These are phyloP conservation scores for Coccomyxa subellipsoidea DNA, from an alignment of 163 green algal genomes.

Conservation along the genomic window DNA sequence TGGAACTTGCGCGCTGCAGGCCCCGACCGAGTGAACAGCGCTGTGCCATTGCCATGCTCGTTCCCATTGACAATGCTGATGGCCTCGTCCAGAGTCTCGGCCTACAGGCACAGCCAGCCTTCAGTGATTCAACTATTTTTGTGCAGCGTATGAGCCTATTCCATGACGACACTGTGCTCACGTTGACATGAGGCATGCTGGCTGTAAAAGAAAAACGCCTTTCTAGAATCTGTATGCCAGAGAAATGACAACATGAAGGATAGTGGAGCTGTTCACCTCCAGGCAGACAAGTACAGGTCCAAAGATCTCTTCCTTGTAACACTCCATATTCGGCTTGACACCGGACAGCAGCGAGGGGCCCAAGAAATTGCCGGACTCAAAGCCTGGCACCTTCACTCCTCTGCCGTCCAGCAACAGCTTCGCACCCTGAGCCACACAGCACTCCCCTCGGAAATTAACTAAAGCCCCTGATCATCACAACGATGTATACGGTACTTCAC, in stretches of 20 bases:
- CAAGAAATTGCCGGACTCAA: conserved; percentile 92
- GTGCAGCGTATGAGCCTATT: too few species aligned
- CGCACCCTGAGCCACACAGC: conserved; percentile 39
- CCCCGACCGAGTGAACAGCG: conserved; percentile 89
- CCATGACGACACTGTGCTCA: not conserved
- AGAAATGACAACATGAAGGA: too few species aligned
- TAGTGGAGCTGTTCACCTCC: conserved; percentile 41
- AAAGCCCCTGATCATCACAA: not conserved
- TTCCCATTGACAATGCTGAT: conserved; percentile 89
- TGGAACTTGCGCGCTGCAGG: conserved; percentile 73
- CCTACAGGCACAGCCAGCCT: conserved; percentile 34
- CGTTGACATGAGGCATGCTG: not conserved
- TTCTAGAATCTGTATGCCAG: too few species aligned
- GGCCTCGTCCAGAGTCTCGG: conserved; percentile 80
- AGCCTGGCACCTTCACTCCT: conserved; percentile 66
- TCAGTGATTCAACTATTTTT: too few species aligned
- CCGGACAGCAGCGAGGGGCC: conserved; percentile 85
- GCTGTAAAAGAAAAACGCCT: too few species aligned
- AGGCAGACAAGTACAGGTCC: conserved; percentile 89
- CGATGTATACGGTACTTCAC: too few species aligned
- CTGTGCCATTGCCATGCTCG: conserved; percentile 90
- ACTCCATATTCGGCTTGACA: conserved; percentile 83
- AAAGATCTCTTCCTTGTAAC: conserved; percentile 96
- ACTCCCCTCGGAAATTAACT: not conserved
- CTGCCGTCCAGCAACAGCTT: conserved; percentile 69